Conservation (phyloP, 2,329 filamentous ascomycete species). For the Trichoderma citrinoviride region DNA sequence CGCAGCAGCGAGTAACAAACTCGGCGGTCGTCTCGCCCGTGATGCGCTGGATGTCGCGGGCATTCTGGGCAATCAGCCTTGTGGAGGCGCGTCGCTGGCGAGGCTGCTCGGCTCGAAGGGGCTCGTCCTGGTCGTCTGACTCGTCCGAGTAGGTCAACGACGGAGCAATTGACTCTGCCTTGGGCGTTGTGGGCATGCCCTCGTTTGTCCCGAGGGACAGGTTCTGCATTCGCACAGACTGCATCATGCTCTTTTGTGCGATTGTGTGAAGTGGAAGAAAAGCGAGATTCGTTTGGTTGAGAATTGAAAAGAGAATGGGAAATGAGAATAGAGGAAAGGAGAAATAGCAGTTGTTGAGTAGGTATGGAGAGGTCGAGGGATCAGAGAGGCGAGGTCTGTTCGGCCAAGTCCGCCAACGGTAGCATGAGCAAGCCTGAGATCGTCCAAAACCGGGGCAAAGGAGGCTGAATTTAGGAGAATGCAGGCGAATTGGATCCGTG, state of each 20-base stretch:
- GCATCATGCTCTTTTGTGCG: slow-evolving; percentile 4
- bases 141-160: slow-evolving; percentile 63
- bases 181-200: slow-evolving; percentile 46
- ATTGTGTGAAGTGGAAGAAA: background rate
- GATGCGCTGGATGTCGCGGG: slow-evolving; percentile 60
- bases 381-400: background rate
- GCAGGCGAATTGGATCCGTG: background rate
- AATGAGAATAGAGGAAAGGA: background rate
- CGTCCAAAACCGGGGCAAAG: background rate
- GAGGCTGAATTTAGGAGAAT: background rate
- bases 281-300: background rate
- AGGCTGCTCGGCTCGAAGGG: slow-evolving; percentile 42
- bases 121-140: slow-evolving; percentile 57
- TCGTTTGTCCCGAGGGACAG: slow-evolving; percentile 33
- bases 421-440: background rate
- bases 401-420: background rate
- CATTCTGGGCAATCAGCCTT: slow-evolving; percentile 62
- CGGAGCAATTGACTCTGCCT: slow-evolving; percentile 52
- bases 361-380: background rate
- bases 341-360: background rate
- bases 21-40: slow-evolving; percentile 63
- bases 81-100: slow-evolving; percentile 66
- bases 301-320: background rate
- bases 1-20: slow-evolving; percentile 62
- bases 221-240: slow-evolving; percentile 16